phyloP scores from a whole-genome alignment of 768 basidiomycete genomes.

The Kwoniella sp. region DNA sequence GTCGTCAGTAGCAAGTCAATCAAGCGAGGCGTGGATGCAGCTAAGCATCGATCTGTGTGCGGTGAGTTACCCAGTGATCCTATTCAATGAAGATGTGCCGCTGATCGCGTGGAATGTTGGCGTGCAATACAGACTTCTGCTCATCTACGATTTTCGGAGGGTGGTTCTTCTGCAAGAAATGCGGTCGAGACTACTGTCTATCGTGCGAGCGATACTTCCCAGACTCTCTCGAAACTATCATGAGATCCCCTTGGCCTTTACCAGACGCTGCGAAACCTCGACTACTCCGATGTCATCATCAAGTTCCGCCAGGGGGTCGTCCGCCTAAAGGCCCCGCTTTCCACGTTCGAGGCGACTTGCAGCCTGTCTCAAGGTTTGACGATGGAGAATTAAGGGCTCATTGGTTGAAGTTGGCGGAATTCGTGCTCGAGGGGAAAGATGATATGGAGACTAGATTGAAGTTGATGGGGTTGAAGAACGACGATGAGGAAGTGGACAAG shows the following conservation, averaged over 20 bases:
- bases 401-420: slow-evolving; percentile 69
- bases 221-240: slow-evolving; percentile 52
- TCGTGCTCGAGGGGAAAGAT: slow-evolving; percentile 54
- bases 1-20: slow-evolving; percentile 37
- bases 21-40: slow-evolving; percentile 41
- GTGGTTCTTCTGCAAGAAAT: slow-evolving; percentile 86
- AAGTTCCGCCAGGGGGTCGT: not conserved
- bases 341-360: slow-evolving; percentile 59
- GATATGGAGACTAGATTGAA: slow-evolving; percentile 11
- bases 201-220: slow-evolving; percentile 75
- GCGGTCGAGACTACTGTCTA: slow-evolving; percentile 84
- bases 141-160: slow-evolving; percentile 89
- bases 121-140: slow-evolving; percentile 85
- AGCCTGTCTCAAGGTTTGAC: slow-evolving; percentile 77
- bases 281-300: slow-evolving; percentile 29
- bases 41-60: slow-evolving; percentile 43
- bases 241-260: slow-evolving; percentile 37
- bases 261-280: slow-evolving; percentile 36
- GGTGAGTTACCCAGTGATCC: slow-evolving; percentile 26
- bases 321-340: slow-evolving; percentile 12
- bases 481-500: slow-evolving; percentile 12
- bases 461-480: slow-evolving; percentile 19
- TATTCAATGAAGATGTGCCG: too few species aligned
- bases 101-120: too few species aligned
- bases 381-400: slow-evolving; percentile 66